Evolutionary conservation across 2,329 filamentous ascomycete genomes (phyloP), one percentile per base, ranked within the genome.

Genomic region (Scytalidium lignicola): DNA sequence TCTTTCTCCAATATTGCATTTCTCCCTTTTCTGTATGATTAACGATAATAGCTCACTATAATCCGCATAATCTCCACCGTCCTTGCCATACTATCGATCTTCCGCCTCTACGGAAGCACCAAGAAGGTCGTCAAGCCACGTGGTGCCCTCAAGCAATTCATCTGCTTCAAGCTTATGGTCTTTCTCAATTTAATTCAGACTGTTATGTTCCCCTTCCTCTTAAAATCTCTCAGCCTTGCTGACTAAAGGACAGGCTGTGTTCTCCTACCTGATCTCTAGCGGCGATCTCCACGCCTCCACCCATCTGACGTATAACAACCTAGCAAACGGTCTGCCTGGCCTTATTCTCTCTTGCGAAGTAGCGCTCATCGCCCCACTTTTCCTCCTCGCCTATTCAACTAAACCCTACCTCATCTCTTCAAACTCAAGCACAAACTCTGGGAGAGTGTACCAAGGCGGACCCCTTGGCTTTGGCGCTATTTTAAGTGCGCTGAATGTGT

Each of bases 101-200:
- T 58, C 8, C 18, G 18, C 8, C 56, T 56, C 23, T 58, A 58
- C 50, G 46, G 42, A 9, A 41, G 43, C 17, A 29, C 47, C 2
- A 55, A 55, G 29, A 37, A 44, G 1, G 29, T 32, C 4, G 47
- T 53, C 13, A 19, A 39, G n/a, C 39, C 22, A 6, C 48, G 49
- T 15, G 41, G 43, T n/a, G 50, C 55, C 7, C 28, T 58, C 2
- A 21, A 49, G 2, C 53, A 58, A 40, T 42, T 58, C 1, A n/a
- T 55, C 20, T 41, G 32, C 3, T 58, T 58, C 52, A 58, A 58
- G 29, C 41, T 43, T 3, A 54, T 57, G 17, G 51, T 57, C 1
- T 51, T 51, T 39, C 32, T 56, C 2, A 55, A 49, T 41, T 53
- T 56, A 20, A 8, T 58, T 1, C 55, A 57, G 47, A 53, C 43